Evolutionary conservation across 225 moss, liverwort and hornwort genomes (phyloP).

Genomic region (Bryoerythrophyllum caledonicum): DNA sequence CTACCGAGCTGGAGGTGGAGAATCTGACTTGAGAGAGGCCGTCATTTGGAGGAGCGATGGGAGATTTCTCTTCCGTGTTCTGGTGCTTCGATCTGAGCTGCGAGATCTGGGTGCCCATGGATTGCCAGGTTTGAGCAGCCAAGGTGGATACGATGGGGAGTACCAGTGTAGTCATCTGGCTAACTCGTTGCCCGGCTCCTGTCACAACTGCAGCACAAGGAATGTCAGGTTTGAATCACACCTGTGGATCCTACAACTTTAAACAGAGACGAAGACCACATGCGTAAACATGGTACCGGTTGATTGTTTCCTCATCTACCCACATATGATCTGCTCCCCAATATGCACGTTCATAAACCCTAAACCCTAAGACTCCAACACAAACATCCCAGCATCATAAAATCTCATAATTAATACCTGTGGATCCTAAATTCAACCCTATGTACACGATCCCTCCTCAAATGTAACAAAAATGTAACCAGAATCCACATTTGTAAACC

Average conservation of each 20-base stretch:
- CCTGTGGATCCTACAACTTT: background rate
- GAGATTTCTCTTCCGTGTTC: background rate
- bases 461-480: background rate
- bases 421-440: too few relatives aligned
- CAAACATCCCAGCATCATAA: background rate
- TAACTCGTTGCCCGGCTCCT: slow-evolving; percentile 42
- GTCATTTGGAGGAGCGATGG: background rate
- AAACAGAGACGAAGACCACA: background rate
- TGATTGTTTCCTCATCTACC: background rate
- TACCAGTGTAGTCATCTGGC: slow-evolving; percentile 27
- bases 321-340: background rate
- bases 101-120: slow-evolving; percentile 26
- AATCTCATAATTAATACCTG: too few relatives aligned
- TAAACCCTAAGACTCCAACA: slow-evolving; percentile 6
- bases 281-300: background rate
- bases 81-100: slow-evolving; percentile 19
- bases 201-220: slow-evolving; percentile 41
- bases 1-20: slow-evolving; percentile 15
- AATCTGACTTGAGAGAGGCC: slow-evolving; percentile 31
- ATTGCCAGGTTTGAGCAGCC: slow-evolving; percentile 33
- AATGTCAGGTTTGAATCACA: background rate
- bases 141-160: slow-evolving; percentile 27
- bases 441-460: background rate
- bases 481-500: background rate
- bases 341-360: background rate